phyloP scores from a whole-genome alignment of 202 grass and related monocot genomes.

The Schoenoplectus tabernaemontani region DNA sequence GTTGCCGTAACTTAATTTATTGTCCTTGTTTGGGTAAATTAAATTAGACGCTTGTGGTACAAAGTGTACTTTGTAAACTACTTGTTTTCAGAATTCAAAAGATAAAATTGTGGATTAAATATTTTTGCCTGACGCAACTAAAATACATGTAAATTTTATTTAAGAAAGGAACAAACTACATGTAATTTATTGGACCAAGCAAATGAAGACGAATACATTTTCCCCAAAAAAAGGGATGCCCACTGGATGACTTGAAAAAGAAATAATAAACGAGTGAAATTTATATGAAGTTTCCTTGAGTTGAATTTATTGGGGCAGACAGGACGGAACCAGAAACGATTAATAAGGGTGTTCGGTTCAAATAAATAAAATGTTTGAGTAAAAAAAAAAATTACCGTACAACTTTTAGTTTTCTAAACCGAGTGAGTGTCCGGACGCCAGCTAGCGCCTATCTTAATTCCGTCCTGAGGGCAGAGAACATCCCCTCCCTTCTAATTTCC shows the following conservation, averaged over 20 bases:
- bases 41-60: neutral
- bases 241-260: neutral
- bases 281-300: neutral
- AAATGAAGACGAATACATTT: neutral
- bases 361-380: too few relatives aligned
- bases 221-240: neutral
- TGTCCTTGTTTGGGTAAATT: neutral
- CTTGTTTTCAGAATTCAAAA: neutral
- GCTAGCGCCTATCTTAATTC: too few relatives aligned
- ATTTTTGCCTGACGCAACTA: neutral
- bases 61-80: neutral
- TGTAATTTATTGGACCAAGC: neutral
- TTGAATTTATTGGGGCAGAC: neutral
- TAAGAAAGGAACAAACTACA: neutral
- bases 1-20: neutral
- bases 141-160: too few relatives aligned
- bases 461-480: too few relatives aligned
- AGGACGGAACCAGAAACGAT: too few relatives aligned
- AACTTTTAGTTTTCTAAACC: too few relatives aligned
- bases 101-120: neutral
- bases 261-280: neutral
- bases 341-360: too few relatives aligned
- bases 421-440: too few relatives aligned
- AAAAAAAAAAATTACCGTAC: too few relatives aligned
- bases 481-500: too few relatives aligned